Evolutionary conservation across 2,329 filamentous ascomycete species (phyloP).

Genomic region (Trichoderma guizhouense): DNA sequence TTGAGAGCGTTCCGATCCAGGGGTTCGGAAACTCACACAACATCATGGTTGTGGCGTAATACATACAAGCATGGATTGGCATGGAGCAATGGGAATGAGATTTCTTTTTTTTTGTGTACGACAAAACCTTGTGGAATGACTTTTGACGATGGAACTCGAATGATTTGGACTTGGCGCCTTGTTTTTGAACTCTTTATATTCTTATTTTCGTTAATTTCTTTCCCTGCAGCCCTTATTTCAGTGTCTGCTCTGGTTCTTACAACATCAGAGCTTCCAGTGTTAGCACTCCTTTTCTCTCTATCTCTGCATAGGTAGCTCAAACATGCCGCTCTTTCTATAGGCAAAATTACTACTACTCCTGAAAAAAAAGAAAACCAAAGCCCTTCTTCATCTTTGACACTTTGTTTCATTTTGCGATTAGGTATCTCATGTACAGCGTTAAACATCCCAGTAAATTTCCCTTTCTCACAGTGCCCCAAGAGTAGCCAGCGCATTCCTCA

Average conservation of each 20-base stretch:
- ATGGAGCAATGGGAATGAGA: conserved; percentile 5
- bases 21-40: conserved; percentile 19
- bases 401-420: not conserved
- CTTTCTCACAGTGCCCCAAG: conserved; percentile 55
- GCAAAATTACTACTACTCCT: not conserved
- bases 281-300: not conserved
- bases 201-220: not conserved
- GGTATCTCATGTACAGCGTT: not conserved
- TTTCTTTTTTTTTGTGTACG: not conserved
- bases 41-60: conserved; percentile 23
- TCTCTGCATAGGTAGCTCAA: conserved; percentile 4
- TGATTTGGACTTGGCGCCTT: conserved; percentile 1
- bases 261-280: not conserved
- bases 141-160: conserved; percentile 15
- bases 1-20: conserved; percentile 18
- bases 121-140: conserved; percentile 1
- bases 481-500: conserved; percentile 68
- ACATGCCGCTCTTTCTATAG: conserved; percentile 6
- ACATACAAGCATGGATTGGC: not conserved
- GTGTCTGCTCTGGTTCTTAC: not conserved
- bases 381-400: not conserved
- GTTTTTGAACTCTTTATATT: not conserved
- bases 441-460: not conserved
- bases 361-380: not conserved
- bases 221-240: not conserved